Base-by-base conservation (phyloP, 176 grass and related monocot species). In the Microstegium vimineum region DNA sequence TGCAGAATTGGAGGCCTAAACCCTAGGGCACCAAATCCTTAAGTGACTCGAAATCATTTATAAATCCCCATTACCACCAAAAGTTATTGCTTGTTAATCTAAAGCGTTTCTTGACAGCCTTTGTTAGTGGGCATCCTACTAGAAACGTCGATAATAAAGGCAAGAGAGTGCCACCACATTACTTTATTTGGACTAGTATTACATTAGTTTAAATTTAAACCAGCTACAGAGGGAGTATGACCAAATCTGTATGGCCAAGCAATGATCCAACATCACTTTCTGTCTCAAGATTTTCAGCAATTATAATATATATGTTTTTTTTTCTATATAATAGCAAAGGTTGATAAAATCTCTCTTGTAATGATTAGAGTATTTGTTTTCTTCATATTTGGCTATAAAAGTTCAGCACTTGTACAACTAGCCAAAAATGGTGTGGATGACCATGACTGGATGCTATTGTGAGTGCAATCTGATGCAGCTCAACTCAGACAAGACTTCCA, bases 41-140 rank as follows among this genome's bases (percentile, higher is more conserved):
- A 49, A 63, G 82, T 41, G 70, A 20, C 51, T 41, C 75, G 38
- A 85, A 76, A 85, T 71, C 64, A 89, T 89, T 81, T 85, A 2
- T 56, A 35, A 65, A 33, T 2, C 66, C 66, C 33, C 56, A 43
- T 78, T 70, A 79, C 70, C 82, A 89, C 63, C 45, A 9, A n/a
- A 89, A 80, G 51, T 11, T 69, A 30, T 28, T 76, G 33, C 28
- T 85, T 81, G 16, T 75, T 85, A 76, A 63, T 43, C 9, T 26
- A 80, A 65, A 80, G 84, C 22, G 51, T 37, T 34, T 5, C 25
- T 32, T 51, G 41, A 42, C 34, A 74, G 63, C 10, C 78, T 85
- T 71, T 82, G 83, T 57, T 65, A 85, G 83, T 85, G 83, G 83
- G 51, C 54, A 59, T 81, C 83, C 77, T 83, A 89, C 83, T 85